Evolutionary conservation across 2,329 filamentous ascomycete species (phyloP), one percentile per base, ranked within the genome.

Genomic region (Thermothelomyces thermophilus): DNA sequence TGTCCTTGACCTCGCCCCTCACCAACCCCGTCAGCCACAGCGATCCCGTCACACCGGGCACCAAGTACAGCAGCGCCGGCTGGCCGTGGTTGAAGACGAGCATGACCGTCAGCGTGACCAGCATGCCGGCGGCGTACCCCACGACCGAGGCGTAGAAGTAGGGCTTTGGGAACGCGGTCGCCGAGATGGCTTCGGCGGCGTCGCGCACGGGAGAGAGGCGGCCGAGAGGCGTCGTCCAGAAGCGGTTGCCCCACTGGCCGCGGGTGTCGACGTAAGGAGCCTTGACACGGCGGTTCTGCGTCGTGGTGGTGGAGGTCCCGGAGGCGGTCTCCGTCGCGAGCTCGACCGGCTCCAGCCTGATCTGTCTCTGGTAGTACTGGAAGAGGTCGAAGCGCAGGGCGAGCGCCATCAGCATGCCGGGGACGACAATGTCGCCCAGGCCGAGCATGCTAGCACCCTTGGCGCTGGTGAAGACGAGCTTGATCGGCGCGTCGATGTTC

Each of bases 321-420:
- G 66, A 66, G 41, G 63, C 63, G 10, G 48, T 59, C 44, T 67
- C 59, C 1, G 63, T 64, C 48, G 62, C 56, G 2, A 73, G 58
- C 22, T 68, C 60, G 8, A 70, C 64, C 1, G 66, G 60, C 5
- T 68, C 71, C 17, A 73, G 69, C 56, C 73, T 76, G 64, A 83
- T 76, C 62, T 87, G 83, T 34, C 75, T 75, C 31, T 85, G 74
- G 63, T 97, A 97, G 70, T 86, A 83, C 47, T 89, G 74, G 70
- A 88, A 93, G 7, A 95, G 74, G 63, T 98, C 91, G 60, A 95
- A 95, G n/a, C 91, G 82, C 20, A 98, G 73, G 2, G 90, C 88
- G 36, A 96, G 77, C 1, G 81, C 88, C 55, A 97, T 85, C 69
- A 96, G 84, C 62, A 97, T 89, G 8, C 91, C 93, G 0, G 91